Evolutionary conservation across 1,284 basidiomycete species (phyloP).

Genomic region (Trametes hirsuta): DNA sequence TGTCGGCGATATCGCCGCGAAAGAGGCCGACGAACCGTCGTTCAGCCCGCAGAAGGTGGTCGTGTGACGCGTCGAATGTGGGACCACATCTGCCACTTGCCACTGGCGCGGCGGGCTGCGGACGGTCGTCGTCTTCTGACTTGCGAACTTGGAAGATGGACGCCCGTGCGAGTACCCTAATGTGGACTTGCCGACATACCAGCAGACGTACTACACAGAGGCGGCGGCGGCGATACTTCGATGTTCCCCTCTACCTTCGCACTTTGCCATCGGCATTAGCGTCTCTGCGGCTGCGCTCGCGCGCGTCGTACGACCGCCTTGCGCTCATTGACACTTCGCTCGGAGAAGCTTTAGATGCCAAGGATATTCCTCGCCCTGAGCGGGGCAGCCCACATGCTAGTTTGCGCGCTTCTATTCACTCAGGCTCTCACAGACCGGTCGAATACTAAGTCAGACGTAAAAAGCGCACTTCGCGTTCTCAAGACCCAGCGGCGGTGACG

Average conservation of each 20-base stretch:
- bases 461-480: constrained; percentile 11
- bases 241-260: background rate
- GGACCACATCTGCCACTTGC: background rate
- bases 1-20: constrained; percentile 3
- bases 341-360: background rate
- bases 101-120: background rate
- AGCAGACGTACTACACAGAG: background rate
- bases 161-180: background rate
- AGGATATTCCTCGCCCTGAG: background rate
- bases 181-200: constrained; percentile 3
- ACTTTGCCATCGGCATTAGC: background rate
- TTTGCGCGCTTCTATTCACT: background rate
- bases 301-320: background rate
- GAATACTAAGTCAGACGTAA: constrained; percentile 16
- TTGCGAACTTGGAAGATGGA: background rate
- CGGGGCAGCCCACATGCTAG: constrained; percentile 7
- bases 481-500: background rate
- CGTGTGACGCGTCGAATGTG: constrained; percentile 9
- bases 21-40: background rate
- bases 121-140: constrained; percentile 2
- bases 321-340: background rate
- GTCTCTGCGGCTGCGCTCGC: background rate
- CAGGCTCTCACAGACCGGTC: background rate
- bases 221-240: background rate
- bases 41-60: background rate